Percentiles rank a stretch among this genome's conserved stretches.
Conservation (phyloP, 1,284 basidiomycete species). For the Uromyces viciae-fabae region DNA sequence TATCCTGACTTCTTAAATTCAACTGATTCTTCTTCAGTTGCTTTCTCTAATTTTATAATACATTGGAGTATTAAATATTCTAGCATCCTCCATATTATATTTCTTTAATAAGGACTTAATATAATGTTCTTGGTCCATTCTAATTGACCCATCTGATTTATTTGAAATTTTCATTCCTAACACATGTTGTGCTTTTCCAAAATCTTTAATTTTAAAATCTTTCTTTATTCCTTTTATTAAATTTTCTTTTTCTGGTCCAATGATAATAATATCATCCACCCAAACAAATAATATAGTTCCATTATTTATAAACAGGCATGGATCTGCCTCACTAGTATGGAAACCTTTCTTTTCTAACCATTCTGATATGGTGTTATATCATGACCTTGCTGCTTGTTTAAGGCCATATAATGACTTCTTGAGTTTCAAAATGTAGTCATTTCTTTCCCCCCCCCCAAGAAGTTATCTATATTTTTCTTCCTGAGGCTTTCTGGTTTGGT, state of each 20-base stretch:
- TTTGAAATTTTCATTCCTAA: slow-evolving; percentile 7
- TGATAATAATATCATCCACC: slow-evolving; percentile 10
- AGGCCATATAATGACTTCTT: slow-evolving; percentile 29
- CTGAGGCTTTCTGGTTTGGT: background rate
- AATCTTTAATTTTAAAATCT: slow-evolving; percentile 17
- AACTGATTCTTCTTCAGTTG: background rate
- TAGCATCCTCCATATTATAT: slow-evolving; percentile 11
- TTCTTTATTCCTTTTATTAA: background rate
- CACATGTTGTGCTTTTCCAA: background rate
- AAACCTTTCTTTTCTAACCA: slow-evolving; percentile 15
- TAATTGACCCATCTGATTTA: background rate
- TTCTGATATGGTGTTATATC: slow-evolving; percentile 3
- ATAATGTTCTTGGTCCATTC: slow-evolving; percentile 10
- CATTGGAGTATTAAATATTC: background rate
- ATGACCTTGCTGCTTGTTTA: slow-evolving; percentile 15
- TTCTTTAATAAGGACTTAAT: background rate
- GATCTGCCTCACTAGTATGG: slow-evolving; percentile 12
- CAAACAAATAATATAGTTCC: background rate
- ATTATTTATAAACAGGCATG: slow-evolving; percentile 6
- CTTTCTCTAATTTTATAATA: slow-evolving; percentile 10
- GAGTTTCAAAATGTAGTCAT: slow-evolving; percentile 11
- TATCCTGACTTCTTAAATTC: background rate
- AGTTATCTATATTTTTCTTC: background rate
- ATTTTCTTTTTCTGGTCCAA: background rate
- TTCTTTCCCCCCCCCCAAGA: background rate